phyloP scores from a whole-genome alignment of 1,139 yeast species.

The Candida sojae region DNA sequence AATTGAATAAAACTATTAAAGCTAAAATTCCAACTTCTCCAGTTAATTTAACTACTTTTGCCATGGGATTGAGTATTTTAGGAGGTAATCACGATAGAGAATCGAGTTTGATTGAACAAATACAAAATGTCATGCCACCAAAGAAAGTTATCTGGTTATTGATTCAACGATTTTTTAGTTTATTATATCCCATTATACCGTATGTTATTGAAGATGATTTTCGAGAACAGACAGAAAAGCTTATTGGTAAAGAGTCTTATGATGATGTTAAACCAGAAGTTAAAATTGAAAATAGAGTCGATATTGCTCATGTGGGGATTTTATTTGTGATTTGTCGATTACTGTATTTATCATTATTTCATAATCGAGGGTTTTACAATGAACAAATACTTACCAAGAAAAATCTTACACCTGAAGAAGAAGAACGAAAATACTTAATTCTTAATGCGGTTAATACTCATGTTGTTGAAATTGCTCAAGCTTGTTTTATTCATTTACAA shows the following conservation, averaged over 20 bases:
- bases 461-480: constrained; percentile 28
- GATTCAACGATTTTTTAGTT: constrained; percentile 26
- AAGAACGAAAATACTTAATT: constrained; percentile 34
- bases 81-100: constrained; percentile 28
- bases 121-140: constrained; percentile 32
- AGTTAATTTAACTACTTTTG: constrained; percentile 18
- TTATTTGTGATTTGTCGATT: constrained; percentile 32
- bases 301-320: constrained; percentile 34
- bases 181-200: constrained; percentile 31
- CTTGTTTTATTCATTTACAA: constrained; percentile 30
- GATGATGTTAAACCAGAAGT: constrained; percentile 16
- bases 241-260: constrained; percentile 29
- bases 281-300: constrained; percentile 27
- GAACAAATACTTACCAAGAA: constrained; percentile 23
- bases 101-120: constrained; percentile 26
- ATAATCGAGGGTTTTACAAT: constrained; percentile 32
- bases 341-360: constrained; percentile 33
- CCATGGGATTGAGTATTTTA: constrained; percentile 25
- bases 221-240: constrained; percentile 17
- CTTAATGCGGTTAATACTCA: constrained; percentile 29
- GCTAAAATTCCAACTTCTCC: not conserved
- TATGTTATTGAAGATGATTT: constrained; percentile 32
- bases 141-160: constrained; percentile 28
- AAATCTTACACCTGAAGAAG: constrained; percentile 17
- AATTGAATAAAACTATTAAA: constrained; percentile 18